A percentile compares a stretch with the other conserved stretches of the same genome.
phyloP scores from a whole-genome alignment of 495 filamentous ascomycete species.

The Cercophora samala region DNA sequence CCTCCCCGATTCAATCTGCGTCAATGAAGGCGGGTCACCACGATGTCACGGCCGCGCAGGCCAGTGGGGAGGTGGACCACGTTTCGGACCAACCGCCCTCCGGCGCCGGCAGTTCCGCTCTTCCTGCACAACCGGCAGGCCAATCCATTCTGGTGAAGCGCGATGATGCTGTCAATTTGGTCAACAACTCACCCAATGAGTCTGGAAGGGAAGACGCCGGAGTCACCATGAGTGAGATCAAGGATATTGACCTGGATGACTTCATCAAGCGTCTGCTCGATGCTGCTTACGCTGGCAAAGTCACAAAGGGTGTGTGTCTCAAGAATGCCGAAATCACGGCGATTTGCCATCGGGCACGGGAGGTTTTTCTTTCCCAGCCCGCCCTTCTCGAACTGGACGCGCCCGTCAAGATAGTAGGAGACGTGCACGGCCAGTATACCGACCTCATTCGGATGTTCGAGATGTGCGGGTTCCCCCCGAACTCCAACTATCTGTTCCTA shows the following conservation, averaged over 20 bases:
- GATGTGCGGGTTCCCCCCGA: conserved; percentile 97
- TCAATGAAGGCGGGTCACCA: conserved; percentile 67
- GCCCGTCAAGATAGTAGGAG: conserved; percentile 98
- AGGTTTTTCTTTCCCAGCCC: conserved; percentile 88
- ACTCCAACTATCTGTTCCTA: conserved; percentile 91
- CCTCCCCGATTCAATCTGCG: conserved; percentile 80
- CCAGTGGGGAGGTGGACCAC: conserved; percentile 86
- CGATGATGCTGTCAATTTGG: conserved; percentile 55
- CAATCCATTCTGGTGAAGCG: conserved; percentile 83
- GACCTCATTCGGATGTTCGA: conserved; percentile 97
- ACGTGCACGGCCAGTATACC: conserved; percentile 97
- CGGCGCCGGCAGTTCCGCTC: conserved; percentile 50
- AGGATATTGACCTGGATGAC: conserved; percentile 90
- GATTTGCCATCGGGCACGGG: conserved; percentile 81
- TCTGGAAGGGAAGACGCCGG: conserved; percentile 41
- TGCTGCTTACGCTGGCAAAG: conserved; percentile 91
- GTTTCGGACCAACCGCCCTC: conserved; percentile 90
- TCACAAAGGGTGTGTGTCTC: conserved; percentile 93
- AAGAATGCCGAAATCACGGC: conserved; percentile 97
- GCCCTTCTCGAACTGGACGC: conserved; percentile 87
- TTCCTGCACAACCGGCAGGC: conserved; percentile 54
- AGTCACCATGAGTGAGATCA: conserved; percentile 72
- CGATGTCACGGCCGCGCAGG: conserved; percentile 74
- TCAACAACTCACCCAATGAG: conserved; percentile 38
- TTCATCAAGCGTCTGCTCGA: conserved; percentile 94